Conservation (phyloP, 805 yeast genomes). For the Vanderwaltozyma verrucispora region DNA sequence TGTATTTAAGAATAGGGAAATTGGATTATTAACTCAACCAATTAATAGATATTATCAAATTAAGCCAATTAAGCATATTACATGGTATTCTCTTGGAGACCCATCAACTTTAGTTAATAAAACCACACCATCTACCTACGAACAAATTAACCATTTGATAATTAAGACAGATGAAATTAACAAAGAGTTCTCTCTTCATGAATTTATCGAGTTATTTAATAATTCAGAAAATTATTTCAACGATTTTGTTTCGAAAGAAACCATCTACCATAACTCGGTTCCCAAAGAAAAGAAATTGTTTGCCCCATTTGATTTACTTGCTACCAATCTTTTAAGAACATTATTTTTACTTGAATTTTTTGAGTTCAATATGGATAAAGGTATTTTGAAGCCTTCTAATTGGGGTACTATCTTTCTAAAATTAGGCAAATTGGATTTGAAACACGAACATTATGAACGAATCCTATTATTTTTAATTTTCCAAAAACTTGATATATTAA, state of each 20-base stretch:
- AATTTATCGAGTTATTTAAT: conserved; percentile 18
- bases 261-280: conserved; percentile 25
- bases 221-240: conserved; percentile 26
- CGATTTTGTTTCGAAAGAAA: conserved; percentile 24
- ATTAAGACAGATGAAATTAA: conserved; percentile 20
- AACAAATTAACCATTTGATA: conserved; percentile 29
- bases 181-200: conserved; percentile 20
- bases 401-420: conserved; percentile 42
- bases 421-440: conserved; percentile 24
- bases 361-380: conserved; percentile 27
- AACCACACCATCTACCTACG: conserved; percentile 42
- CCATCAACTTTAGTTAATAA: conserved; percentile 40
- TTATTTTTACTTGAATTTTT: conserved; percentile 43
- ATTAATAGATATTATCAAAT: conserved; percentile 80
- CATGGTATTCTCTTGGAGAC: conserved; percentile 41
- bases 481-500: conserved; percentile 33
- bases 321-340: conserved; percentile 46
- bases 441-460: conserved; percentile 28
- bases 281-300: conserved; percentile 27
- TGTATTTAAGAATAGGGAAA: conserved; percentile 44
- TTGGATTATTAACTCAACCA: conserved; percentile 58
- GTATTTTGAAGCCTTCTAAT: conserved; percentile 32
- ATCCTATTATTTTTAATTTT: conserved; percentile 40
- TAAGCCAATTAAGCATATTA: conserved; percentile 45
- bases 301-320: conserved; percentile 42